These are phyloP conservation scores for Colletotrichum sp. DNA, from an alignment of 2,329 filamentous ascomycete species.

Conservation along the genomic window DNA sequence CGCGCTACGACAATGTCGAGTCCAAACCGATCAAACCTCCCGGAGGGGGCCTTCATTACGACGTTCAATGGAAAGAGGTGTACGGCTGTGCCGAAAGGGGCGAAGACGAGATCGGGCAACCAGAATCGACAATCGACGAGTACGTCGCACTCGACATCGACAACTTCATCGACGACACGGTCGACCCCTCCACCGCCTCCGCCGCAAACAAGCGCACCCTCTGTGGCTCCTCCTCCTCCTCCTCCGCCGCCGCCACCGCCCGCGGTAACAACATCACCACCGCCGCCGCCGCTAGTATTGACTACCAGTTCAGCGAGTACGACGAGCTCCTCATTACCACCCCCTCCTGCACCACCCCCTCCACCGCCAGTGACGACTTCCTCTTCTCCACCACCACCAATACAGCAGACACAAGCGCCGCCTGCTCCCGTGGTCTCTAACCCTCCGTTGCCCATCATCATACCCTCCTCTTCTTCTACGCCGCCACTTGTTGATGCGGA, in stretches of 20 bases:
- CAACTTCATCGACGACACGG: not conserved
- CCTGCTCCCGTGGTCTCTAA: slow-evolving; percentile 10
- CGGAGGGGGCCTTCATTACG: slow-evolving; percentile 53
- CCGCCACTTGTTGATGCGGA: slow-evolving; percentile 12
- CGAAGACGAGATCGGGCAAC: slow-evolving; percentile 7
- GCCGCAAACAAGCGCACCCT: not conserved
- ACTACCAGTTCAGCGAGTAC: slow-evolving; percentile 37
- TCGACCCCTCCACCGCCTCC: not conserved
- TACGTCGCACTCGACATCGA: slow-evolving; percentile 2
- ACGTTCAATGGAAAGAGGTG: slow-evolving; percentile 55
- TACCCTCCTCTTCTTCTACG: not conserved
- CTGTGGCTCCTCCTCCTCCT: not conserved
- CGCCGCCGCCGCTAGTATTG: slow-evolving; percentile 18
- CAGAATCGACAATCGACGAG: slow-evolving; percentile 6
- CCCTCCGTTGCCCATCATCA: slow-evolving; percentile 17
- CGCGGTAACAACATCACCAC: not conserved
- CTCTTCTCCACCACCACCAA: not conserved
- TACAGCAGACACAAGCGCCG: slow-evolving; percentile 6
- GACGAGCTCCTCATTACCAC: slow-evolving; percentile 32
- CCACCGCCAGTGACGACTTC: slow-evolving; percentile 17
- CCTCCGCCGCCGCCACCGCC: not conserved
- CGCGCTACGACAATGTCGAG: slow-evolving; percentile 43
- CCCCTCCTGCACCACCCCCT: slow-evolving; percentile 20
- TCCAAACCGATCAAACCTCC: slow-evolving; percentile 38
- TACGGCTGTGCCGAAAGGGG: slow-evolving; percentile 53